Evolutionary conservation across 176 grass and related monocot genomes (phyloP), one percentile per base, ranked within the genome.

Genomic region (Cenchrus purpureus): DNA sequence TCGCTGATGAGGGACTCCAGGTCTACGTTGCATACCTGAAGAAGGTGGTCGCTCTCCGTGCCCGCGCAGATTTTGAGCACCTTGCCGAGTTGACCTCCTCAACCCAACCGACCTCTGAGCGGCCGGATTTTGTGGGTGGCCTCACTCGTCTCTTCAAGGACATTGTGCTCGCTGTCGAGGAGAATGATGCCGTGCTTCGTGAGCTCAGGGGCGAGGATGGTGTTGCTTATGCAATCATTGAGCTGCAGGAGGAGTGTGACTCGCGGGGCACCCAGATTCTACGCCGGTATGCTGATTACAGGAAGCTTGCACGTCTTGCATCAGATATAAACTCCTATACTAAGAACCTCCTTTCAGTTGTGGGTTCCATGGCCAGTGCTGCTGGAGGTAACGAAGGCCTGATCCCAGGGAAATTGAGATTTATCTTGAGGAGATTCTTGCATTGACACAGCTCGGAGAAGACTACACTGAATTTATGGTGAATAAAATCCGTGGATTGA

Each of bases 201-300:
- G 91, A 95, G 69, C 86, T 98, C 25, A 86, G 86, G 12, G 91
- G 93, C 5, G 96, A 98, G 56, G 96, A 98, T 71, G 93, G 87
- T 12, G 92, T 98, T 10, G 93, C 85, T 13, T 95, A 93, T 76
- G 91, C 91, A 58, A 91, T 94, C 68, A 94, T 89, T 82, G 96
- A 98, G 71, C 91, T 98, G 57, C 96, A 98, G 68, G 96, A 95
- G 80, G 96, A 98, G 88, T 98, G 96, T 64, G 96, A 98, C 25
- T 89, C 87, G 2, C 73, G 93, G 37, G 96, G 96, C 37, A 98
- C 91, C 49, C 93, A 94, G 88, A 95, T 98, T 74, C 78, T 98
- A 46, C 91, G 91, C 3, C 87, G 84, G 12, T 98, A 94, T 73
- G 82, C 89, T 8, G 96, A 98, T 83, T 93, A 83, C 83, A 81